These are phyloP conservation scores for Huntiella bhutanensis DNA, from an alignment of 2,329 filamentous ascomycete genomes.

Conservation along the genomic window DNA sequence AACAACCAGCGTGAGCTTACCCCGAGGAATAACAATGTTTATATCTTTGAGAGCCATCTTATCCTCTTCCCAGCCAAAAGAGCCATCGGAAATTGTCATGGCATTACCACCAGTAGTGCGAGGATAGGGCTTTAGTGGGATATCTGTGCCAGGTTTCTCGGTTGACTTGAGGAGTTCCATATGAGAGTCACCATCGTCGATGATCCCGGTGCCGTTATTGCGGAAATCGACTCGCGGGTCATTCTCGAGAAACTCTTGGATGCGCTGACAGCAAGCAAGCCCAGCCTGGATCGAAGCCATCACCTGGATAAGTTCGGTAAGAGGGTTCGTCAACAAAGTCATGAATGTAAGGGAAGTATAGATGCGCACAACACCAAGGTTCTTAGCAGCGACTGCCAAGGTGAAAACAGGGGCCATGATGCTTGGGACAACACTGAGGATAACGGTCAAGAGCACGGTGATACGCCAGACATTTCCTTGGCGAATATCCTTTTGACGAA, in stretches of 20 bases:
- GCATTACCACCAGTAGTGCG: not conserved
- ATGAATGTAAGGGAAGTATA: conserved; percentile 19
- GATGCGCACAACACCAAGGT: conserved; percentile 18
- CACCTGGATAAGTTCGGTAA: conserved; percentile 13
- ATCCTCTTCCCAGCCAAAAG: conserved; percentile 16
- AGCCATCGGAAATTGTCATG: conserved; percentile 1
- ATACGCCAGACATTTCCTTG: conserved; percentile 17
- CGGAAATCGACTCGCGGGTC: conserved; percentile 10
- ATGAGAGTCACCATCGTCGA: not conserved
- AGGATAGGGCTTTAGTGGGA: not conserved
- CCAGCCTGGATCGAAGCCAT: conserved; percentile 12
- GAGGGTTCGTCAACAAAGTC: conserved; percentile 13
- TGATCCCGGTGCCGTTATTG: not conserved
- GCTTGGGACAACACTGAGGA: conserved; percentile 19
- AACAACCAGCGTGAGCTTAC: conserved; percentile 21
- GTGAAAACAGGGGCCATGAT: conserved; percentile 19
- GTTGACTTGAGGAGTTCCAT: not conserved
- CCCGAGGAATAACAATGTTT: conserved; percentile 17
- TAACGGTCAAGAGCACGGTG: conserved; percentile 18
- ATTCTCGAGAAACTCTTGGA: conserved; percentile 11
- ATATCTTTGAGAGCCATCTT: conserved; percentile 17
- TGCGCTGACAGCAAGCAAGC: conserved; percentile 9
- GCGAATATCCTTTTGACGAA: conserved; percentile 17
- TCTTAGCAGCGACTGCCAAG: conserved; percentile 16
- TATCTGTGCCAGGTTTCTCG: not conserved